Percentiles rank a stretch among this genome's conserved stretches.
Conservation (phyloP, 75 land plant species). For the Pinus tabuliformis region DNA sequence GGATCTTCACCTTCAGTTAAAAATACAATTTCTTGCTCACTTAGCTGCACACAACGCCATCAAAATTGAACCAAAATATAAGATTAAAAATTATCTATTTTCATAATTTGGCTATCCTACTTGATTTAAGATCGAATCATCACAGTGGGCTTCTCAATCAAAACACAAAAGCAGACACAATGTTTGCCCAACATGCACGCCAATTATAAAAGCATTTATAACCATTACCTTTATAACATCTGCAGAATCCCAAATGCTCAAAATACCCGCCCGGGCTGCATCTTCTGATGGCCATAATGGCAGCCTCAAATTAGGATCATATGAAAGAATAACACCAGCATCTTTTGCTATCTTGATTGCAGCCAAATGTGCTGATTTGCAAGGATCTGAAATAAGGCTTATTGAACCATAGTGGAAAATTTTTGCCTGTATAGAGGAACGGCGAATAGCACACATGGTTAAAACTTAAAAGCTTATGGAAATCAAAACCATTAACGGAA, state of each 20-base stretch:
- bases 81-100: neutral
- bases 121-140: neutral
- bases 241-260: slow-evolving; percentile 87
- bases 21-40: slow-evolving; percentile 82
- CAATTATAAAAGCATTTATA: neutral
- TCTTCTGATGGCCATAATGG: slow-evolving; percentile 86
- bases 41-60: slow-evolving; percentile 40
- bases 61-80: neutral
- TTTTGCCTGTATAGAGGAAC: slow-evolving; percentile 58
- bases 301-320: slow-evolving; percentile 92
- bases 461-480: neutral
- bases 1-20: slow-evolving; percentile 84
- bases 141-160: neutral
- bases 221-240: slow-evolving; percentile 80
- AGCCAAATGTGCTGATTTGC: slow-evolving; percentile 82
- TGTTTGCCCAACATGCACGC: neutral
- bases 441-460: neutral
- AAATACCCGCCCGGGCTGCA: slow-evolving; percentile 73
- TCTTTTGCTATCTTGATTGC: slow-evolving; percentile 81
- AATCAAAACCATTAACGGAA: no score
- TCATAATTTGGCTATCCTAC: neutral
- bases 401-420: slow-evolving; percentile 97
- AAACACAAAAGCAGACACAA: slow-evolving; percentile 1
- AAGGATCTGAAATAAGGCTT: slow-evolving; percentile 93
- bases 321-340: slow-evolving; percentile 75